Evolutionary conservation across 2,329 filamentous ascomycete species (phyloP), one percentile per base, ranked within the genome.

Genomic region (Fusarium annulatum): DNA sequence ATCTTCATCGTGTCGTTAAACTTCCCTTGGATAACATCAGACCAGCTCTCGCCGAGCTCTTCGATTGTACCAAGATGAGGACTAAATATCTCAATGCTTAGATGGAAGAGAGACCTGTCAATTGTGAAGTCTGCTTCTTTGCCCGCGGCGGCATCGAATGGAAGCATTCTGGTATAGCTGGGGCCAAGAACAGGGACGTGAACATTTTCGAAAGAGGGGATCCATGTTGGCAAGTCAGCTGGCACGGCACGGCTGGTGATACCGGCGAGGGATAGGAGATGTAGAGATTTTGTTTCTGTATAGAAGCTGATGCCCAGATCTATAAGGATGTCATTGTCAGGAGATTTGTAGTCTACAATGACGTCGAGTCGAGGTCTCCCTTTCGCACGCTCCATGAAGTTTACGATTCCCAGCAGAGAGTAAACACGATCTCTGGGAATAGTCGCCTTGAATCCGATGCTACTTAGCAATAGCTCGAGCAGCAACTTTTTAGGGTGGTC

Each of bases 161-260:
- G 33, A 38, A 26, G n/a, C n/a, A 53, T 53, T 7, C 14, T 38
- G 33, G 33, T 38, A 16, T 38, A 53, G 49, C 23, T 53, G 18
- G 30, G 64, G 3, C 61, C 59, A 14, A 73, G 58, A 51, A 77
- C 58, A 16, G 75, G 76, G 9, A 61, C 55, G 55, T 65, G 62
- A 39, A 69, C 64, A 18, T 56, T 69, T 26, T 77, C 73, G 38
- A 77, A 77, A 19, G 75, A 73, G 18, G 75, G 73, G 23, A 77
- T 65, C 74, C 75, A 77, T 16, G 64, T 71, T 21, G 75, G 56
- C 11, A 77, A 45, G 33, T 42, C 42, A 41, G 69, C 59, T 21
- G 58, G n/a, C 6, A 49, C 28, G 55, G 51, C 45, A 15, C 71
- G 68, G 36, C 73, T 69, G 14, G 71, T 59, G 18, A 73, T 48